phyloP scores from a whole-genome alignment of 1,284 basidiomycete genomes.

The Apiotrichum gamsii region DNA sequence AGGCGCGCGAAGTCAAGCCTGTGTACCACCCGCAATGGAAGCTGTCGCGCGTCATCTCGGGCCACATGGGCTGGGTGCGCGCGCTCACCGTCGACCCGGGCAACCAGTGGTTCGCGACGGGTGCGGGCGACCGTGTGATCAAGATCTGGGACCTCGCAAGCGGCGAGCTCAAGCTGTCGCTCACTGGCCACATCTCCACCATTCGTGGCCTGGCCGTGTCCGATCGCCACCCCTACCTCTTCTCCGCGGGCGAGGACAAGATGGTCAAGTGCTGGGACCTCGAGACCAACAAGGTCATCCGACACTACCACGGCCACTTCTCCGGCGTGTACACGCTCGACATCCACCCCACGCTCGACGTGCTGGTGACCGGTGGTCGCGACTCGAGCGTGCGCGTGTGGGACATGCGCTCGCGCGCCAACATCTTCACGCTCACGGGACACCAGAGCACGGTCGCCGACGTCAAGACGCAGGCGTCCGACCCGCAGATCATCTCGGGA shows the following conservation, averaged over 20 bases:
- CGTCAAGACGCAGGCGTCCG: constrained; percentile 89
- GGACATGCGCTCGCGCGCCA: constrained; percentile 98
- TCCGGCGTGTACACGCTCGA: constrained; percentile 87
- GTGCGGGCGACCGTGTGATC: constrained; percentile 94
- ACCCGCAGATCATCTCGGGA: constrained; percentile 95
- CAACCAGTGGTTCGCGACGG: constrained; percentile 98
- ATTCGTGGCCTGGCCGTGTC: constrained; percentile 92
- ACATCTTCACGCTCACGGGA: constrained; percentile 86
- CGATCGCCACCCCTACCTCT: constrained; percentile 88
- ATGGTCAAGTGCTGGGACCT: constrained; percentile 99
- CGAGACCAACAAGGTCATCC: constrained; percentile 96
- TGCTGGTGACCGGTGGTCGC: constrained; percentile 88
- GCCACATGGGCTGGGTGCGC: constrained; percentile 97
- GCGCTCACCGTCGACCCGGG: constrained; percentile 93
- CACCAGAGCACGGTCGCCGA: constrained; percentile 92
- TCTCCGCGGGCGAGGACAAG: constrained; percentile 98
- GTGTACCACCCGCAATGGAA: constrained; percentile 92
- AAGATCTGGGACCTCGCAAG: constrained; percentile 99
- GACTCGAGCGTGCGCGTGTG: constrained; percentile 91
- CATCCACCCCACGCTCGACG: constrained; percentile 90
- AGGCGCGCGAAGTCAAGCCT: constrained; percentile 84
- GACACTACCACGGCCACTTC: constrained; percentile 95
- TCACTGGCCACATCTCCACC: constrained; percentile 97
- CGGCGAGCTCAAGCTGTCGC: constrained; percentile 86
- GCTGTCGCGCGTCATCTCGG: constrained; percentile 91